phyloP scores from a whole-genome alignment of 805 yeast genomes.

The Starmerella lactis-condensi region DNA sequence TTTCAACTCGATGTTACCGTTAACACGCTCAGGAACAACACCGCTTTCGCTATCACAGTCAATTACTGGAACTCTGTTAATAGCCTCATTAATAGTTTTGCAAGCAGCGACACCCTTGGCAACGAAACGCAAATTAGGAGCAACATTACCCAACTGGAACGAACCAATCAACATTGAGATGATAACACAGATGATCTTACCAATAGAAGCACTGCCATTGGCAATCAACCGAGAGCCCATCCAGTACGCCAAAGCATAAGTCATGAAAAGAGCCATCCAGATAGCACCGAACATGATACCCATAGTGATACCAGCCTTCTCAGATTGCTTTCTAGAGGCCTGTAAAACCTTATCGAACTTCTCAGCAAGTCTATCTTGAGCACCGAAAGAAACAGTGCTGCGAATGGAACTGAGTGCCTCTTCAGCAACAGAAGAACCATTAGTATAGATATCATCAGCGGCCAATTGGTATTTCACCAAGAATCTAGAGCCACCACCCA shows the following conservation, averaged over 20 bases:
- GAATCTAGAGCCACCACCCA: constrained; percentile 20
- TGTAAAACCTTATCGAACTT: constrained; percentile 21
- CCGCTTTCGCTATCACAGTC: constrained; percentile 22
- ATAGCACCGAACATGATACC: constrained; percentile 24
- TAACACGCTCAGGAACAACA: constrained; percentile 13
- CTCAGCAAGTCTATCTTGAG: constrained; percentile 23
- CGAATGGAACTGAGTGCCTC: constrained; percentile 27
- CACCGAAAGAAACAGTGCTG: constrained; percentile 27
- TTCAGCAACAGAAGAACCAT: constrained; percentile 26
- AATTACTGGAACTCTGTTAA: constrained; percentile 27
- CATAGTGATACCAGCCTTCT: constrained; percentile 19
- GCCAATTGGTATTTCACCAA: constrained; percentile 19
- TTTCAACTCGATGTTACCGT: constrained; percentile 60
- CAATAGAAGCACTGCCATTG: constrained; percentile 21
- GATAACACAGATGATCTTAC: constrained; percentile 23
- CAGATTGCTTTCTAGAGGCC: constrained; percentile 16
- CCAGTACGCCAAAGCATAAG: constrained; percentile 28
- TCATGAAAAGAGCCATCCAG: constrained; percentile 23
- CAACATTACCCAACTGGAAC: constrained; percentile 26
- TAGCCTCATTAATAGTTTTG: constrained; percentile 26
- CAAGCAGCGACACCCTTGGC: constrained; percentile 27
- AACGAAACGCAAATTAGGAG: constrained; percentile 25
- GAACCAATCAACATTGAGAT: constrained; percentile 29
- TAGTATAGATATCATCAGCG: constrained; percentile 17
- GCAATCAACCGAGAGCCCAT: constrained; percentile 26